A percentile compares a stretch with the other conserved stretches of the same genome.
phyloP scores from a whole-genome alignment of 2,329 filamentous ascomycete genomes.

The Sporothrix pseudoabietina region DNA sequence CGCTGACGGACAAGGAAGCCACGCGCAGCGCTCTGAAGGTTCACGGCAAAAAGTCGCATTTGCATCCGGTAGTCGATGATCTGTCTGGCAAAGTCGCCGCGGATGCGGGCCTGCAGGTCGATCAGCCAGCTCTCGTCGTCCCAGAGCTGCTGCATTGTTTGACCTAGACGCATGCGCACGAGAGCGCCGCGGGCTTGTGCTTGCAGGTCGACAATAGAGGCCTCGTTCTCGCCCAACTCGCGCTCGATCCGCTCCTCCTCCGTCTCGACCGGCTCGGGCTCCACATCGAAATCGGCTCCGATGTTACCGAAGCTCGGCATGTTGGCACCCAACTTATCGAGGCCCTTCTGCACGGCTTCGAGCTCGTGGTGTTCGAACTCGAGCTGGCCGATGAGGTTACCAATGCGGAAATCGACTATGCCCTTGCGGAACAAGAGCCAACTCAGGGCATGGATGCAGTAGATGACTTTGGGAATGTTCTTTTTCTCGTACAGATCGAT shows the following conservation, averaged over 20 bases:
- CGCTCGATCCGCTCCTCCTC: slow-evolving; percentile 86
- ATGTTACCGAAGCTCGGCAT: slow-evolving; percentile 99
- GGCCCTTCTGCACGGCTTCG: slow-evolving; percentile 93
- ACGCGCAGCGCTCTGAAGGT: slow-evolving; percentile 76
- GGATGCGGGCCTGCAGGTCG: slow-evolving; percentile 81
- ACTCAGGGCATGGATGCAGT: slow-evolving; percentile 95
- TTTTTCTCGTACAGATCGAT: slow-evolving; percentile 99
- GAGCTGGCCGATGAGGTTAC: slow-evolving; percentile 92
- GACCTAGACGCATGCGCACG: slow-evolving; percentile 72
- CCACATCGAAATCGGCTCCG: slow-evolving; percentile 91
- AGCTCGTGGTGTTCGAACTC: slow-evolving; percentile 98
- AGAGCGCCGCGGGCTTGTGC: slow-evolving; percentile 82
- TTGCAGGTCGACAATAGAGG: slow-evolving; percentile 75
- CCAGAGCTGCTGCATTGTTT: slow-evolving; percentile 88
- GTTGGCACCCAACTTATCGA: slow-evolving; percentile 90
- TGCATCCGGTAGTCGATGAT: slow-evolving; percentile 77
- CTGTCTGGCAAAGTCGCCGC: slow-evolving; percentile 85
- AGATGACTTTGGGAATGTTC: slow-evolving; percentile 98
- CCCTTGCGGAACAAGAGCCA: slow-evolving; percentile 97
- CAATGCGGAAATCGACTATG: slow-evolving; percentile 92
- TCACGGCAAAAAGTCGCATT: slow-evolving; percentile 78
- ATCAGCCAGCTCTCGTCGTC: slow-evolving; percentile 76
- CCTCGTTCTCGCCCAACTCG: slow-evolving; percentile 77
- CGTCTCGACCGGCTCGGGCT: slow-evolving; percentile 80
- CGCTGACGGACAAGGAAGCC: slow-evolving; percentile 72